Percentiles rank a stretch among this genome's conserved stretches.
Evolutionary conservation across 176 grass and related monocot genomes (phyloP).

Genomic region (Saccharum spontaneum): DNA sequence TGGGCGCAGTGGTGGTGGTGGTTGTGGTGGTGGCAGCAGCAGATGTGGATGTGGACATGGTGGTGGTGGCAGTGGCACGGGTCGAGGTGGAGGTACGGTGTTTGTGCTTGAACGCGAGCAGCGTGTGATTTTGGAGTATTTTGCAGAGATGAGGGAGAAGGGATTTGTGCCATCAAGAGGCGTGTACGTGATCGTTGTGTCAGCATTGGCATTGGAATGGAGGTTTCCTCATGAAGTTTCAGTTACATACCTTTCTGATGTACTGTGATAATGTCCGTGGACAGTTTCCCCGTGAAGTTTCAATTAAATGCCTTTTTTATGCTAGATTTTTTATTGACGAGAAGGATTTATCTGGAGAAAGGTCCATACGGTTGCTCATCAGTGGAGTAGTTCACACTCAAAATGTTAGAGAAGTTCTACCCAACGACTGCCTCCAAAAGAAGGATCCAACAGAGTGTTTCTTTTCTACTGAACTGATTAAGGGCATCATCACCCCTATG

Average conservation of each 20-base stretch:
- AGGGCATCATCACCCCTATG: constrained; percentile 46
- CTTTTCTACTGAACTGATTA: constrained; percentile 60
- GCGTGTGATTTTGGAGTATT: too few relatives aligned
- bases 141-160: too few relatives aligned
- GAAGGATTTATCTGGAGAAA: constrained; percentile 68
- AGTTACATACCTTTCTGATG: not conserved
- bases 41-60: too few relatives aligned
- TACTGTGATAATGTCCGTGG: constrained; percentile 58
- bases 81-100: too few relatives aligned
- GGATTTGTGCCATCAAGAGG: too few relatives aligned
- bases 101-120: too few relatives aligned
- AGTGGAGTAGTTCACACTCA: constrained; percentile 63
- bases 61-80: too few relatives aligned
- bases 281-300: constrained; percentile 34
- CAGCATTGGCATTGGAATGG: too few relatives aligned
- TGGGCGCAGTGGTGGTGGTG: too few relatives aligned
- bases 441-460: constrained; percentile 48
- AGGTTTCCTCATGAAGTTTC: too few relatives aligned
- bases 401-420: constrained; percentile 54
- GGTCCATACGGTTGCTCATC: constrained; percentile 40
- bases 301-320: constrained; percentile 74
- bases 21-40: too few relatives aligned
- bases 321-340: constrained; percentile 77
- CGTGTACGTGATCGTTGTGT: too few relatives aligned
- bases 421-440: not conserved